Percentiles rank a stretch among this genome's conserved stretches.
Conservation (phyloP, 2,329 filamentous ascomycete species). For the Sporothrix protearum region DNA sequence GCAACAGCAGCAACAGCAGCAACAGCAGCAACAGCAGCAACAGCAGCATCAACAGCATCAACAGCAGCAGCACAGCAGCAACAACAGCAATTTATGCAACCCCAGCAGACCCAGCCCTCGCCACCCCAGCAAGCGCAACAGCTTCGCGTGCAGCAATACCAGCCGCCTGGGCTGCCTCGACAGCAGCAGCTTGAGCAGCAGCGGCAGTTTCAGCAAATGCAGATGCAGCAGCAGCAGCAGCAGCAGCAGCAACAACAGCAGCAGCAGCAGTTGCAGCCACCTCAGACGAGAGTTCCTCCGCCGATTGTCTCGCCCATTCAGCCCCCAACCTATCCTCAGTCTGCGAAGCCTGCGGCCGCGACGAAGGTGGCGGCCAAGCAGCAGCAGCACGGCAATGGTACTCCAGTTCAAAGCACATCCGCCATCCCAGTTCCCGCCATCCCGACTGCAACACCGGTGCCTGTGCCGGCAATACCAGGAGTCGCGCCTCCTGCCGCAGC, state of each 20-base stretch:
- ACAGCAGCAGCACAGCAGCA: slow-evolving; percentile 9
- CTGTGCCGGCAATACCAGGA: background rate
- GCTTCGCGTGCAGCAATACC: slow-evolving; percentile 4
- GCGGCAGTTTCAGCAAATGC: slow-evolving; percentile 14
- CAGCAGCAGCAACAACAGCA: slow-evolving; percentile 6
- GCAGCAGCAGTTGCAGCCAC: background rate
- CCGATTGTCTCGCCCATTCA: background rate
- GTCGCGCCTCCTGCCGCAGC: background rate
- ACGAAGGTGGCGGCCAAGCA: background rate
- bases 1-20: slow-evolving; percentile 18
- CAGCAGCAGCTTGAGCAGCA: slow-evolving; percentile 18
- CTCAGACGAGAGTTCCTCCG: background rate
- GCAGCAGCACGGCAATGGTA: background rate
- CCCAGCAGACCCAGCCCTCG: slow-evolving; percentile 29
- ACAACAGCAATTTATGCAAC: slow-evolving; percentile 17
- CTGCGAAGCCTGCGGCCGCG: background rate
- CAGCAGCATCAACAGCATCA: background rate
- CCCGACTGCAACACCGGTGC: background rate
- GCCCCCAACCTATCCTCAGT: background rate
- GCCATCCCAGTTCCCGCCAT: background rate
- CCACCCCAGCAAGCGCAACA: slow-evolving; percentile 13
- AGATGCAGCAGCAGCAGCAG: slow-evolving; percentile 8
- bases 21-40: slow-evolving; percentile 27
- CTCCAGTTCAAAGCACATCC: background rate
- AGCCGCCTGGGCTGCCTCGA: background rate